Evolutionary conservation across 805 yeast species (phyloP).

Genomic region (Cyberlindnera japonica): DNA sequence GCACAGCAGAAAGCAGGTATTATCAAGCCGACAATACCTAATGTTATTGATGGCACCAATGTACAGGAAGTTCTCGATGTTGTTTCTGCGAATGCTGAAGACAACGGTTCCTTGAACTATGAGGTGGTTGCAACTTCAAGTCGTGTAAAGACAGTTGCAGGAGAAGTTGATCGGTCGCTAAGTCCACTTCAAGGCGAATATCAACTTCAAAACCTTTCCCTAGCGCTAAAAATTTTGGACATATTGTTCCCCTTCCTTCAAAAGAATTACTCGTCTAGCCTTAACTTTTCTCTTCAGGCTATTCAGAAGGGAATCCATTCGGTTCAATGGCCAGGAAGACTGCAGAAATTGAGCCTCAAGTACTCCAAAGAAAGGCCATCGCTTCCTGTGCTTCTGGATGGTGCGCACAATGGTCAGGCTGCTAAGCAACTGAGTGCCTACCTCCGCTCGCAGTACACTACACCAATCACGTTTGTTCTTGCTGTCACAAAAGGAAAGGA

Average conservation of each 20-base stretch:
- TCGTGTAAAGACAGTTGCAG: constrained; percentile 30
- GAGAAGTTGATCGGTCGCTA: constrained; percentile 26
- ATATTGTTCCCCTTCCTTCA: constrained; percentile 26
- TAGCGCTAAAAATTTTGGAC: constrained; percentile 59
- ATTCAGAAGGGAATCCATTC: constrained; percentile 48
- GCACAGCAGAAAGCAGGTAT: constrained; percentile 88
- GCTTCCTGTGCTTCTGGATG: constrained; percentile 61
- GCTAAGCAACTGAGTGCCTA: constrained; percentile 55
- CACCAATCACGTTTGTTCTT: constrained; percentile 48
- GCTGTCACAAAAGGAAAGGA: constrained; percentile 78
- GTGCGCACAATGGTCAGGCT: constrained; percentile 90
- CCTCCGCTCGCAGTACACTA: constrained; percentile 41
- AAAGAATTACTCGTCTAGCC: constrained; percentile 22
- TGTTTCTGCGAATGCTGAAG: constrained; percentile 37
- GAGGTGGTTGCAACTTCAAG: constrained; percentile 15
- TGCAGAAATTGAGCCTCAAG: constrained; percentile 48
- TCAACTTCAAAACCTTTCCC: constrained; percentile 65
- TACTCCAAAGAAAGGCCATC: constrained; percentile 23
- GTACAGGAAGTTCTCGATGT: constrained; percentile 44
- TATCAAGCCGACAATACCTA: constrained; percentile 53
- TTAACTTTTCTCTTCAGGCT: constrained; percentile 30
- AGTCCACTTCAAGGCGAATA: constrained; percentile 70
- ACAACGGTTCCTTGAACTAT: constrained; percentile 28
- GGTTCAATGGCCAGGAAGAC: constrained; percentile 84
- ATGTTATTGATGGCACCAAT: constrained; percentile 70